Conservation (phyloP, 202 grass and related monocot genomes). For the Zizania palustris region DNA sequence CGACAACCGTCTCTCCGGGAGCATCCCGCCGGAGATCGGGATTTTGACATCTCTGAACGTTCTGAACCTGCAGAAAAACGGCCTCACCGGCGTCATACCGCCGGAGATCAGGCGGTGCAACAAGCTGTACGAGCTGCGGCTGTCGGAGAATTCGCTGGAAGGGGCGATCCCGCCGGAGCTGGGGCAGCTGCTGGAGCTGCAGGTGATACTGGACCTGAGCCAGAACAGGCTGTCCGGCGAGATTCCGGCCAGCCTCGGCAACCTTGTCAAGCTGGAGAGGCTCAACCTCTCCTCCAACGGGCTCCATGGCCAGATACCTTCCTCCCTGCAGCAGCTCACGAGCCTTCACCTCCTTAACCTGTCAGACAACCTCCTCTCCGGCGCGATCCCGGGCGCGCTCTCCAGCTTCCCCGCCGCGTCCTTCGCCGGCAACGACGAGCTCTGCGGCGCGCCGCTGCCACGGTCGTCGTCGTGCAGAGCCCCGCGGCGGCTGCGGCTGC, state of each 20-base stretch:
- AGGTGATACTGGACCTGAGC: conserved; percentile 88
- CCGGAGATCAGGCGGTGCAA: conserved; percentile 60
- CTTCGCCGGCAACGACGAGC: conserved; percentile 54
- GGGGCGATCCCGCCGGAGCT: conserved; percentile 71
- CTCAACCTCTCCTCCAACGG: conserved; percentile 84
- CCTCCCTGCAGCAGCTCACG: conserved; percentile 67
- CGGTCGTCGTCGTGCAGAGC: neutral
- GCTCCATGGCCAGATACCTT: conserved; percentile 61
- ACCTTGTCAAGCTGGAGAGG: conserved; percentile 87
- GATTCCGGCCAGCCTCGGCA: conserved; percentile 65
- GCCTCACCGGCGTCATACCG: conserved; percentile 67
- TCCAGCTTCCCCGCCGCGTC: conserved; percentile 68
- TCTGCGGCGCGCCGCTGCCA: conserved; percentile 66
- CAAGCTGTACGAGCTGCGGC: conserved; percentile 84
- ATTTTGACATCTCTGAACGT: conserved; percentile 78
- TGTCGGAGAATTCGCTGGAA: conserved; percentile 78
- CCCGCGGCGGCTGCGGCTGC: conserved; percentile 27
- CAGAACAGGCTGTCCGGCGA: conserved; percentile 63
- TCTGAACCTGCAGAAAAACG: conserved; percentile 80
- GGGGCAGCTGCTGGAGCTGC: conserved; percentile 74
- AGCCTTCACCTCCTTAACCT: conserved; percentile 77
- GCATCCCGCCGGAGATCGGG: conserved; percentile 78
- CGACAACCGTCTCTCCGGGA: conserved; percentile 68
- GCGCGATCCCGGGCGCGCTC: conserved; percentile 49
- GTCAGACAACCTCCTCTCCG: conserved; percentile 72